Evolutionary conservation across 345 rosid genomes (phyloP), one percentile per base, ranked within the genome.

Genomic region (Cardamine occulta): DNA sequence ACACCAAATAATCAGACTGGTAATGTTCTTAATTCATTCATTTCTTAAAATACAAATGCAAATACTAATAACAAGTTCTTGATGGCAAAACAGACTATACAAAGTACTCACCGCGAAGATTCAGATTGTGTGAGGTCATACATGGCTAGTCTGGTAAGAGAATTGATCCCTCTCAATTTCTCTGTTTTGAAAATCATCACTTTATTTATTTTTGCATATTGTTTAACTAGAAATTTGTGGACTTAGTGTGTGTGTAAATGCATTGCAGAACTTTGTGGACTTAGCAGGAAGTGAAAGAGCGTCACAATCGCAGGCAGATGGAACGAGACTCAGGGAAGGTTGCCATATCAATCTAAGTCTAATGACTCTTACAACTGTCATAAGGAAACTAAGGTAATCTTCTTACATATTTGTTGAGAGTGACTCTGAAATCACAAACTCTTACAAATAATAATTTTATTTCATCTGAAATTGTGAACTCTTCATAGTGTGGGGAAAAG

Each of bases 241-340:
- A 86, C 83, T 82, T 92, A 67, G 29, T 57, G 79, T 2, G 55
- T 51, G 29, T 42, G 48, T 74, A 58, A 51, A 74, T 84, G 61
- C 37, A 31, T 80, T 79, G 83, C 88, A 96, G 99, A 96, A 96
- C 83, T 93, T 96, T 67, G 99, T 96, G 51, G 99, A 96, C 86
- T 83, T 96, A 65, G 99, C 99, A 72, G 99, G 99, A 85, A 93
- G 98, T 81, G 99, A 96, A 82, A 87, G 99, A 82, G 98, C 98
- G 13, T 88, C 99, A 70, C 99, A 96, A 77, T 91, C 99, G 31
- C 86, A 93, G 69, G 90, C 97, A 34, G 99, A 96, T 60, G 99
- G 99, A 44, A 86, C 96, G 61, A 85, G 99, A 81, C 98, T 96
- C 26, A 84, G 95, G 75, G 99, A 96, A 85, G 99, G 99, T 70